Evolutionary conservation across 2,329 filamentous ascomycete species (phyloP).

Genomic region (Colletotrichum tabaci): DNA sequence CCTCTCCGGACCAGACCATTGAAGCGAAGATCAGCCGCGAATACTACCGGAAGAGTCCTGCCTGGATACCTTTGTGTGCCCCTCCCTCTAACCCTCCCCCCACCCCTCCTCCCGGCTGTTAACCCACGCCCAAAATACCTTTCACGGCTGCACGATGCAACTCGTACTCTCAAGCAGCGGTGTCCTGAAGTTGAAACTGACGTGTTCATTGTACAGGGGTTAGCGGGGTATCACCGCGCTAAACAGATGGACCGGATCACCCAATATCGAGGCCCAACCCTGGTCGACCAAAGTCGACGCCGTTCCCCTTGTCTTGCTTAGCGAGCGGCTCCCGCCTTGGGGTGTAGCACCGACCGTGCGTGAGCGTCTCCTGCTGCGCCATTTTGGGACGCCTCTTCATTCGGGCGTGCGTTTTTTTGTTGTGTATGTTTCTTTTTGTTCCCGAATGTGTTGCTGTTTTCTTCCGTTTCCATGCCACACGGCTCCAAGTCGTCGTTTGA

Average conservation of each 20-base stretch:
- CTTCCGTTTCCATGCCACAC: conserved; percentile 14
- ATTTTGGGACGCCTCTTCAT: conserved; percentile 21
- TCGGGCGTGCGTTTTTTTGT: not conserved
- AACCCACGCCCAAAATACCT: conserved; percentile 33
- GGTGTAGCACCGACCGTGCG: conserved; percentile 25
- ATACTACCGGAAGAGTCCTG: conserved; percentile 13
- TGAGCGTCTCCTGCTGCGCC: conserved; percentile 31
- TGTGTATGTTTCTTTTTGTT: conserved; percentile 10
- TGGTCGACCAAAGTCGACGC: conserved; percentile 21
- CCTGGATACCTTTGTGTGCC: conserved; percentile 1
- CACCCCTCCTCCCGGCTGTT: not conserved
- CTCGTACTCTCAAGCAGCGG: conserved; percentile 31
- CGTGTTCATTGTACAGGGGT: conserved; percentile 39
- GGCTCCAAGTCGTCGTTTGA: conserved; percentile 20
- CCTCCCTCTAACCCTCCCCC: not conserved
- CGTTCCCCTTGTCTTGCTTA: conserved; percentile 40
- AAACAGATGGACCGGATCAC: conserved; percentile 20
- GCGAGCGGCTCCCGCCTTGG: conserved; percentile 39
- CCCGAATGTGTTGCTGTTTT: conserved; percentile 26
- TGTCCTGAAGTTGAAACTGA: conserved; percentile 43
- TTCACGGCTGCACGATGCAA: conserved; percentile 30
- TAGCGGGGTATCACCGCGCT: conserved; percentile 26
- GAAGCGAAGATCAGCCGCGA: conserved; percentile 35
- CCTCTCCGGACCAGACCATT: not conserved
- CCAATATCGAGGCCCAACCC: conserved; percentile 5